Evolutionary conservation across 768 basidiomycete species (phyloP).

Genomic region (Clitopilus hobsonii): DNA sequence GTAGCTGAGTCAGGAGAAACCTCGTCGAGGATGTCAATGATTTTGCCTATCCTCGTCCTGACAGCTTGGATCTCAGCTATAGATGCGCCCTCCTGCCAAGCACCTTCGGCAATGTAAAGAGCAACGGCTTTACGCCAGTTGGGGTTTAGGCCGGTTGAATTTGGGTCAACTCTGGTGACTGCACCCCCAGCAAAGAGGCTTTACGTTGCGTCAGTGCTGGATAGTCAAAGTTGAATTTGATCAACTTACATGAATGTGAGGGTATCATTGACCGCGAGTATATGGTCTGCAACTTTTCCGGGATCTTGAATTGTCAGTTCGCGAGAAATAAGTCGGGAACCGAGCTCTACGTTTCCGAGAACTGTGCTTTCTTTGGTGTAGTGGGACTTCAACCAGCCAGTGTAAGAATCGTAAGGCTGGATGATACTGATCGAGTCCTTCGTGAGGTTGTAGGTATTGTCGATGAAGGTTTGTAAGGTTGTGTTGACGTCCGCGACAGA

Average conservation of each 20-base stretch:
- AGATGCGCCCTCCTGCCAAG: slow-evolving; percentile 23
- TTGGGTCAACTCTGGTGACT: slow-evolving; percentile 29
- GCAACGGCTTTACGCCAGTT: slow-evolving; percentile 41
- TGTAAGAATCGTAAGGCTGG: not conserved
- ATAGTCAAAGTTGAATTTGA: not conserved
- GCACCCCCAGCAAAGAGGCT: slow-evolving; percentile 42
- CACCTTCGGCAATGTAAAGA: slow-evolving; percentile 12
- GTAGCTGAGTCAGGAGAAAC: slow-evolving; percentile 32
- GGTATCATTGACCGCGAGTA: slow-evolving; percentile 15
- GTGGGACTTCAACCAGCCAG: slow-evolving; percentile 11
- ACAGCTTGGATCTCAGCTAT: slow-evolving; percentile 14
- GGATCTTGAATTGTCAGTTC: slow-evolving; percentile 18
- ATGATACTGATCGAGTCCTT: not conserved
- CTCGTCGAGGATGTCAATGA: slow-evolving; percentile 18
- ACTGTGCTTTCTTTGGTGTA: slow-evolving; percentile 9
- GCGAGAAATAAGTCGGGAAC: slow-evolving; percentile 28
- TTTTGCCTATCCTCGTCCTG: slow-evolving; percentile 12
- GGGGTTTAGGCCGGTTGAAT: slow-evolving; percentile 39
- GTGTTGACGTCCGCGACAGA: slow-evolving; percentile 3
- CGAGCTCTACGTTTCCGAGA: slow-evolving; percentile 21
- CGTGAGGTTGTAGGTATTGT: not conserved
- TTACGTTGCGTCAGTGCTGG: not conserved
- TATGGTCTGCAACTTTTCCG: slow-evolving; percentile 18
- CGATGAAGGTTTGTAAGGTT: not conserved
- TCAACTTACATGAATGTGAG: slow-evolving; percentile 17